phyloP scores from a whole-genome alignment of 345 rosid species.

The Microcos paniculata region DNA sequence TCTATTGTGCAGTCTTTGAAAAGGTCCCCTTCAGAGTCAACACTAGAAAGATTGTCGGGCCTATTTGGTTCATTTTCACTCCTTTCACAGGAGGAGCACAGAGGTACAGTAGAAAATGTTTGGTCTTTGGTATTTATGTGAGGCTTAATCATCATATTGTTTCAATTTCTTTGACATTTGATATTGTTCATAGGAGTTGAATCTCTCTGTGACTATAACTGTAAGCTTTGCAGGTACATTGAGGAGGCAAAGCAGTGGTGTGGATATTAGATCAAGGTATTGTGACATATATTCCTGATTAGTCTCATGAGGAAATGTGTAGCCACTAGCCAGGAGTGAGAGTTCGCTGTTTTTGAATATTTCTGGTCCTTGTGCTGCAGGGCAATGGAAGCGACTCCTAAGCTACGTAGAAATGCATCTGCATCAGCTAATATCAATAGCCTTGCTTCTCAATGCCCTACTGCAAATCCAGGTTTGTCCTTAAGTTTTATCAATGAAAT shows the following conservation, averaged over 20 bases:
- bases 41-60: slow-evolving; percentile 74
- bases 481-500: not conserved
- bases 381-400: slow-evolving; percentile 44
- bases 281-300: slow-evolving; percentile 3
- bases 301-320: not conserved
- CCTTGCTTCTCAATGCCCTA: slow-evolving; percentile 35
- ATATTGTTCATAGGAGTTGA: not conserved
- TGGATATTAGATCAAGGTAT: slow-evolving; percentile 63
- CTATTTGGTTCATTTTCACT: slow-evolving; percentile 69
- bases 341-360: not conserved
- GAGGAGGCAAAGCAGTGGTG: slow-evolving; percentile 73
- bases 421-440: slow-evolving; percentile 61
- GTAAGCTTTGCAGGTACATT: slow-evolving; percentile 47
- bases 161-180: not conserved
- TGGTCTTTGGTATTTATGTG: not conserved
- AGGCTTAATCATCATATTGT: not conserved
- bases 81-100: slow-evolving; percentile 55
- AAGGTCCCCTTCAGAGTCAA: slow-evolving; percentile 76
- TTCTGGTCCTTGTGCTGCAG: slow-evolving; percentile 30
- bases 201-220: not conserved
- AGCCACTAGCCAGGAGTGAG: not conserved
- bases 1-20: slow-evolving; percentile 48
- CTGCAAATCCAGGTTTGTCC: slow-evolving; percentile 55
- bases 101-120: slow-evolving; percentile 40
- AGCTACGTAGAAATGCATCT: slow-evolving; percentile 74